phyloP scores from a whole-genome alignment of 306 rosid genomes.

The Vigna trinervia region DNA sequence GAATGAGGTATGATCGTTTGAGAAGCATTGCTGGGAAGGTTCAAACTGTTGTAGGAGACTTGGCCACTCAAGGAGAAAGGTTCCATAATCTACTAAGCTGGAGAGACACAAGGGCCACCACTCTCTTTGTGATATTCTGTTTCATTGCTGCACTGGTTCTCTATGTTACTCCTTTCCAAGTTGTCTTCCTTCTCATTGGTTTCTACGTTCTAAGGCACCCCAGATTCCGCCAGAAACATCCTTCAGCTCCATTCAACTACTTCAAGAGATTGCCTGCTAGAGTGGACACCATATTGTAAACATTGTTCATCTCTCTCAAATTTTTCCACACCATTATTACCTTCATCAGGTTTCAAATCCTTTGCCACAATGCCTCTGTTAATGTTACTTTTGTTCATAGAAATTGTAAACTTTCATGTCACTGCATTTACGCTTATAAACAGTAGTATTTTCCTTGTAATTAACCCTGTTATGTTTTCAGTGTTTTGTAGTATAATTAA shows the following conservation, averaged over 20 bases:
- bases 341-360: conserved; percentile 20
- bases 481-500: conserved; percentile 1
- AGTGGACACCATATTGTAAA: conserved; percentile 72
- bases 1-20: conserved; percentile 79
- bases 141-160: conserved; percentile 68
- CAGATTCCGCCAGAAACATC: conserved; percentile 71
- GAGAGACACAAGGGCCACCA: conserved; percentile 86
- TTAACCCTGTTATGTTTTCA: background rate
- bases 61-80: conserved; percentile 87
- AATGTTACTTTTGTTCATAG: conserved; percentile 11
- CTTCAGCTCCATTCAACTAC: conserved; percentile 76
- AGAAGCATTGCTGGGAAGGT: conserved; percentile 78
- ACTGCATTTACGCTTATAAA: background rate
- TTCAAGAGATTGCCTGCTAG: conserved; percentile 81
- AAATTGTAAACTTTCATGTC: background rate
- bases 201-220: conserved; percentile 76
- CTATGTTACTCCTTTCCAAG: conserved; percentile 78
- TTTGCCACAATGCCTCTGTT: background rate
- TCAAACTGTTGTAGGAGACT: conserved; percentile 77
- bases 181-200: conserved; percentile 61
- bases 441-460: background rate
- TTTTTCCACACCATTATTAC: background rate
- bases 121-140: conserved; percentile 65
- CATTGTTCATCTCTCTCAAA: background rate
- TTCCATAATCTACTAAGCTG: conserved; percentile 75